These are phyloP conservation scores for Dactylonectria estremocensis DNA, from an alignment of 2,329 filamentous ascomycete genomes.

Conservation along the genomic window DNA sequence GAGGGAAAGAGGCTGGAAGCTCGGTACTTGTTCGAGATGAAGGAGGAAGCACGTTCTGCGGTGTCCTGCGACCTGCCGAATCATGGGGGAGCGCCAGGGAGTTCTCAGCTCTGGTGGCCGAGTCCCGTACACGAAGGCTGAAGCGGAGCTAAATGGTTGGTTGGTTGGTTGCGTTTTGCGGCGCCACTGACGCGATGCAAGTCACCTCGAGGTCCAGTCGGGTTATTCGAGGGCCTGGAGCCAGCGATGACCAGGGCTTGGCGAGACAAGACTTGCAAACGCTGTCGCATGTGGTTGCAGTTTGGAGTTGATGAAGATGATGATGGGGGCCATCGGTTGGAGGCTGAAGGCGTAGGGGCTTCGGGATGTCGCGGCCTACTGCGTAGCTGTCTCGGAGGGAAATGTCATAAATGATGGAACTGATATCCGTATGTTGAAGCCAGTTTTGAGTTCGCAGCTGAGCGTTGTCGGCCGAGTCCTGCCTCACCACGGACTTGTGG, in stretches of 20 bases:
- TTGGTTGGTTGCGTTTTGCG: conserved; percentile 47
- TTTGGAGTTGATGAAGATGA: conserved; percentile 13
- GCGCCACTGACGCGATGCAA: conserved; percentile 46
- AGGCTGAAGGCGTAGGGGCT: conserved; percentile 6
- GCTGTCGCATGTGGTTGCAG: conserved; percentile 35
- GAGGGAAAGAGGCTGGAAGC: not conserved
- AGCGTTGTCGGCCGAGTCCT: conserved; percentile 27
- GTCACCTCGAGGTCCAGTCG: conserved; percentile 35
- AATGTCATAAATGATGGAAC: conserved; percentile 2
- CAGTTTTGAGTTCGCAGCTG: conserved; percentile 6
- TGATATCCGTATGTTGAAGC: not conserved
- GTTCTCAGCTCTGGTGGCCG: conserved; percentile 18
- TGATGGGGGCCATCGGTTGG: conserved; percentile 19
- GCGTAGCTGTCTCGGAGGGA: conserved; percentile 3
- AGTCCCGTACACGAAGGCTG: conserved; percentile 20
- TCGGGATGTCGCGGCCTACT: conserved; percentile 15
- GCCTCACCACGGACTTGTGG: conserved; percentile 8
- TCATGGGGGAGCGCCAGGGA: conserved; percentile 28
- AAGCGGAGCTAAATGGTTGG: conserved; percentile 31
- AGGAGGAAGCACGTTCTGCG: conserved; percentile 6
- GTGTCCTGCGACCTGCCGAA: conserved; percentile 18
- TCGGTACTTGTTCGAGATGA: conserved; percentile 23
- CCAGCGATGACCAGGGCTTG: conserved; percentile 11
- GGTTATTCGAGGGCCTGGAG: conserved; percentile 17
- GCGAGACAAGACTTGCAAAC: conserved; percentile 22